Evolutionary conservation across 169 alveolate species (phyloP), one percentile per base, ranked within the genome.

Genomic region (Plasmodium malariae): DNA sequence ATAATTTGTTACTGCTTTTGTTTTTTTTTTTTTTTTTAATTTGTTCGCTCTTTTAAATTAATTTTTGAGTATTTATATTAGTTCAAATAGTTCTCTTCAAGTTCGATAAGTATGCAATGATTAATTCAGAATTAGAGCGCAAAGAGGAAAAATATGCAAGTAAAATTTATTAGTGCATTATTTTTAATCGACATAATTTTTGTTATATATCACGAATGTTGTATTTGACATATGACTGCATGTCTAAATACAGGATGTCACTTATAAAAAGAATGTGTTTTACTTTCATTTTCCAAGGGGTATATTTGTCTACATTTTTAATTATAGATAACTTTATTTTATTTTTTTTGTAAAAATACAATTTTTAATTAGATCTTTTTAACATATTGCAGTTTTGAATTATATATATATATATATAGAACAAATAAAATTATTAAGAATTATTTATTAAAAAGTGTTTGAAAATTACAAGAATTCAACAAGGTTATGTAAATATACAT

Each of bases 1-100:
- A n/a, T n/a, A n/a, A 49, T 49, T 48, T 48, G 59, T 48, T 49
- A n/a, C 19, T 49, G 59, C 19, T 49, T n/a, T n/a, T n/a, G n/a
- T n/a, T n/a, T n/a, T n/a, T n/a, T 62, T 62, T 62, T 62, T 62
- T 51, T 9, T 6, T 40, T 40, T 40, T 40, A 40, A 40, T 40
- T 6, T 9, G 9, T 40, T 40, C 5, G 9, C 51, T 9, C 5
- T 40, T 6, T 40, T 40, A 40, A 40, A 9, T 40, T 5, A 40
- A 9, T 40, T 40, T 40, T 6, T 6, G 51, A 40, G 9, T 5
- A 40, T 6, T 6, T 6, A 40, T 40, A 40, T 40, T 6, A 6
- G 51, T 40, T 6, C 51, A 40, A 40, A 5, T 40, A 40, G 5
- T 40, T 40, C 9, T 9, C 5, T 40, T 40, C 51, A 5, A 40